phyloP scores from a whole-genome alignment of 2,329 filamentous ascomycete species.

The Alternaria rosae region DNA sequence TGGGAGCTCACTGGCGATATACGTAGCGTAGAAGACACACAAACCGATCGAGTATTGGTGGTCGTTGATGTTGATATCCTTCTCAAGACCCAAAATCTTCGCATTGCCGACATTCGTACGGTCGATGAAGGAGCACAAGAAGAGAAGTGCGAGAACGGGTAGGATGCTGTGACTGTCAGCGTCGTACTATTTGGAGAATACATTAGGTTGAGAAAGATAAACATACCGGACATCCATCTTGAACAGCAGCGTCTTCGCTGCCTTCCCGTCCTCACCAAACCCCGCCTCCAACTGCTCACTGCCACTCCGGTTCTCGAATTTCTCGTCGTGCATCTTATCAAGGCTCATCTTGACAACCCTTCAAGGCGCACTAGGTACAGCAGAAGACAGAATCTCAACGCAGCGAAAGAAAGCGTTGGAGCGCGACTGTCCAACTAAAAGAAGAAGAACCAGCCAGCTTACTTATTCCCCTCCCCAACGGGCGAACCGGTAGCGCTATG shows the following conservation, averaged over 20 bases:
- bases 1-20: slow-evolving; percentile 69
- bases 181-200: background rate
- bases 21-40: slow-evolving; percentile 70
- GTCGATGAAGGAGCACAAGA: slow-evolving; percentile 71
- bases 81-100: slow-evolving; percentile 68
- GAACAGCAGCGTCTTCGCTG: slow-evolving; percentile 53
- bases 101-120: slow-evolving; percentile 78
- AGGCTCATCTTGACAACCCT: slow-evolving; percentile 6
- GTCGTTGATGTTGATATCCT: slow-evolving; percentile 62
- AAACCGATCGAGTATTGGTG: slow-evolving; percentile 70
- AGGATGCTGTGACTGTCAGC: slow-evolving; percentile 58
- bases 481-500: background rate
- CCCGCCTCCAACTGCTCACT: slow-evolving; percentile 28
- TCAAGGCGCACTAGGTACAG: background rate
- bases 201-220: background rate
- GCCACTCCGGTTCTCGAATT: slow-evolving; percentile 26
- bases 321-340: slow-evolving; percentile 38
- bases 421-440: background rate
- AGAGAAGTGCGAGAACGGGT: slow-evolving; percentile 68
- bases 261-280: slow-evolving; percentile 12
- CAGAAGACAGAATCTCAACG: background rate
- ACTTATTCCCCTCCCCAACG: background rate
- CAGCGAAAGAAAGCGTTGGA: background rate
- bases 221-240: slow-evolving; percentile 62
- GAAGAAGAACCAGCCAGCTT: background rate